phyloP scores from a whole-genome alignment of 306 rosid genomes.

The Albizia julibrissin region DNA sequence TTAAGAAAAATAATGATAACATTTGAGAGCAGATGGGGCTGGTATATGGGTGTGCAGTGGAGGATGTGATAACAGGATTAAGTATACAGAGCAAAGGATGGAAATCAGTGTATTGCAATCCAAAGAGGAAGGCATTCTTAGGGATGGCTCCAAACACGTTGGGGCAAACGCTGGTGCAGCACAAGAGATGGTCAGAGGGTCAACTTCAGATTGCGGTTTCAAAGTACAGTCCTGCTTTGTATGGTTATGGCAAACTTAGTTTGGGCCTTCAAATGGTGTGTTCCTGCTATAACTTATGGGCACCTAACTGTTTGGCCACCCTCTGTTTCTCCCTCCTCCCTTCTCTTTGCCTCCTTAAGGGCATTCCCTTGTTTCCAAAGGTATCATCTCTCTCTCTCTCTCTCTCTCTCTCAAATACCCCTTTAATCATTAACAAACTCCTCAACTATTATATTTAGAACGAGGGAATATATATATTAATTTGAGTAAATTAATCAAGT shows the following conservation, averaged over 20 bases:
- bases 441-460: too few relatives aligned
- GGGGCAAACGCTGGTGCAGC: slow-evolving; percentile 61
- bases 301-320: slow-evolving; percentile 54
- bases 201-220: slow-evolving; percentile 64
- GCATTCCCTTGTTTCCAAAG: slow-evolving; percentile 76
- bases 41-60: slow-evolving; percentile 75
- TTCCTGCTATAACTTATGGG: slow-evolving; percentile 58
- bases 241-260: slow-evolving; percentile 55
- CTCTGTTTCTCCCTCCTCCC: slow-evolving; percentile 64
- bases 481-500: too few relatives aligned
- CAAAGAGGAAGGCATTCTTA: slow-evolving; percentile 66
- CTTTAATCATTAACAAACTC: too few relatives aligned
- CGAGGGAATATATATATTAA: too few relatives aligned
- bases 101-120: slow-evolving; percentile 73
- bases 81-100: slow-evolving; percentile 69
- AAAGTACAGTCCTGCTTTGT: slow-evolving; percentile 62
- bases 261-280: slow-evolving; percentile 71
- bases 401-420: too few relatives aligned
- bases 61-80: slow-evolving; percentile 84
- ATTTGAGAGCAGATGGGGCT: slow-evolving; percentile 60
- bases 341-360: slow-evolving; percentile 63
- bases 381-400: slow-evolving; percentile 29
- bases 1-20: not conserved
- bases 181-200: slow-evolving; percentile 93
- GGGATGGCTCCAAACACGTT: slow-evolving; percentile 71